Evolutionary conservation across 148 eudicot species (phyloP), one percentile per base, ranked within the genome.

Genomic region (Nepenthes gracilis): DNA sequence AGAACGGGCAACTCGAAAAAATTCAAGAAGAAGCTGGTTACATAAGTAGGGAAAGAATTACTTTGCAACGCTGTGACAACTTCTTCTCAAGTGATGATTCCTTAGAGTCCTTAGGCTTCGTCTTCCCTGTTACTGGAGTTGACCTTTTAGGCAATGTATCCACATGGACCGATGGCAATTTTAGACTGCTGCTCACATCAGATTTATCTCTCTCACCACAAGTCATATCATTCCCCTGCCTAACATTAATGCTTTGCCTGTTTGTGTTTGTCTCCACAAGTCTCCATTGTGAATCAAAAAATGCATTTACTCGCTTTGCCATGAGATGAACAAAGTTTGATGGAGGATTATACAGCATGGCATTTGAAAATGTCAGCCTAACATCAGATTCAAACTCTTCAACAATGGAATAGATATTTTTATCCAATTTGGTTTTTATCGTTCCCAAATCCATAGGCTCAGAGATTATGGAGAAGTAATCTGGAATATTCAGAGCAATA

Each of bases 361-460:
- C 91, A 70, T 93, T 93, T 34, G 87, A 74, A 72, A 93, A 93
- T 2, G 94, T 86, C 60, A 93, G 75, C 64, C 79, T 74, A 15
- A 93, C 89, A 72, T 88, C 95, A 54, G 83, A 80, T 15, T 78
- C 81, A 79, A 88, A 88, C 63, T 84, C 87, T 50, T 81, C 89
- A 10, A 63, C 65, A 58, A 32, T 57, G n/a, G 36, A 49, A 68
- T 88, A 93, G n/a, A 36, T n/a, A 64, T 72, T 65, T 3, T 62
- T 61, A 58, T 64, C 75, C 67, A 93, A 64, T 43, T 81, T 88
- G 48, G 57, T 36, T 34, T 72, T 73, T 40, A 93, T 70, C 7
- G 96, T 93, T 60, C 99, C 99, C 69, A 93, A 77, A 80, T 93
- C 99, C 99, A 93, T 93, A 34, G 99, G 99, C 0, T 79, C 35